These are phyloP conservation scores for Cydonia oblonga DNA, from an alignment of 331 rosid species.

Conservation along the genomic window DNA sequence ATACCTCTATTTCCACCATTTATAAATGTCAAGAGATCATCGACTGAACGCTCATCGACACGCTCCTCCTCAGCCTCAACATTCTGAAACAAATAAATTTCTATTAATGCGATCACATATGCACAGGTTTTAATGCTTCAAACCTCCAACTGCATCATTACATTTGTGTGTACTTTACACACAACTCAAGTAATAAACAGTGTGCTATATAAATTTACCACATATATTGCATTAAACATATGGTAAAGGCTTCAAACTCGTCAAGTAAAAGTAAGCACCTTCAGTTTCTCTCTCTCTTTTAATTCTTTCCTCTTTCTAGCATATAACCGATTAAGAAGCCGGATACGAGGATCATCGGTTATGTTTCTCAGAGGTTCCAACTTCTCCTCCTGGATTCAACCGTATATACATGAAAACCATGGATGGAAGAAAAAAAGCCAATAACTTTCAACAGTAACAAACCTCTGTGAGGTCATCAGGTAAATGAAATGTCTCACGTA, in stretches of 20 bases:
- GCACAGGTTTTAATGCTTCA: neutral
- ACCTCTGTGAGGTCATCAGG: constrained; percentile 97
- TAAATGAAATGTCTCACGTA: constrained; percentile 79
- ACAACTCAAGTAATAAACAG: constrained; percentile 7
- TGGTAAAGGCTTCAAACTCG: constrained; percentile 24
- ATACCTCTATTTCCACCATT: constrained; percentile 69
- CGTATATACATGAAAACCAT: constrained; percentile 19
- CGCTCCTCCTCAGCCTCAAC: constrained; percentile 62
- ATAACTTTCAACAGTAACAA: constrained; percentile 10
- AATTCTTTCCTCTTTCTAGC: constrained; percentile 83
- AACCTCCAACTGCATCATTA: neutral
- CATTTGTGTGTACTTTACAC: neutral
- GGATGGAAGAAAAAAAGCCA: constrained; percentile 1
- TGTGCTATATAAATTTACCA: constrained; percentile 24
- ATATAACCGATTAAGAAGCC: constrained; percentile 76
- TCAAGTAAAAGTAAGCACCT: constrained; percentile 36
- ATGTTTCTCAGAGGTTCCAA: constrained; percentile 71
- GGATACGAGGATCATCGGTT: constrained; percentile 83
- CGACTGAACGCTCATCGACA: constrained; percentile 80
- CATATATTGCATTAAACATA: constrained; percentile 22
- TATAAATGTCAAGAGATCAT: constrained; percentile 80
- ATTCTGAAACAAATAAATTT: constrained; percentile 39
- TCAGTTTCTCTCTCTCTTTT: constrained; percentile 60
- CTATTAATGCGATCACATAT: constrained; percentile 9
- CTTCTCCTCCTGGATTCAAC: constrained; percentile 72